These are phyloP conservation scores for Botryotinia globosa DNA, from an alignment of 2,329 filamentous ascomycete species.

Conservation along the genomic window DNA sequence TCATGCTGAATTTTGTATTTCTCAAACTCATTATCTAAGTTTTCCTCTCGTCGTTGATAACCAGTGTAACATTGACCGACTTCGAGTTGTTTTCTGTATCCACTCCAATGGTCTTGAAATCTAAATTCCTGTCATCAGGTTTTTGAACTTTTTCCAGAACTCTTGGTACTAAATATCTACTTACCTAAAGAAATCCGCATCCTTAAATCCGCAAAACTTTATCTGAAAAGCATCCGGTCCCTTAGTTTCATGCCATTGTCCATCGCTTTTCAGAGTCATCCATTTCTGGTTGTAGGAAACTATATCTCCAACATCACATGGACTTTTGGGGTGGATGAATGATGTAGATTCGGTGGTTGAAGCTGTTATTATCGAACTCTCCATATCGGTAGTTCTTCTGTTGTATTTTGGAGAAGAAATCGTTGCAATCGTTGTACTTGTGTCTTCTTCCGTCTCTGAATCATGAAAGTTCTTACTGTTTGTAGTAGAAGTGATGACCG, in stretches of 20 bases:
- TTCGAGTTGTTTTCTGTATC: background rate
- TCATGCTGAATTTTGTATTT: background rate
- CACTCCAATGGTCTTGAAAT: background rate
- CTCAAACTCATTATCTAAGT: background rate
- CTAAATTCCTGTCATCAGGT: background rate
- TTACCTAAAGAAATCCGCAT: background rate
- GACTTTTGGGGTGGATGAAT: background rate
- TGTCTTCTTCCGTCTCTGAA: too few species aligned
- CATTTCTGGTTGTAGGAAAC: background rate
- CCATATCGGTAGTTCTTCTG: background rate
- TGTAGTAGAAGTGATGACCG: too few species aligned
- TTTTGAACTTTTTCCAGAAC: background rate
- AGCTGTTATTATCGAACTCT: background rate
- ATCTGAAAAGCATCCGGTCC: background rate
- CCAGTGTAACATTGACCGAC: background rate
- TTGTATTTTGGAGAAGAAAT: background rate
- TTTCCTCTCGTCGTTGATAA: background rate
- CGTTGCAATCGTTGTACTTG: too few species aligned
- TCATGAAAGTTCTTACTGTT: too few species aligned
- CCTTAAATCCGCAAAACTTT: background rate
- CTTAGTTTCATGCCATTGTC: background rate
- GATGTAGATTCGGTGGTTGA: background rate
- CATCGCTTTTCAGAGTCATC: background rate
- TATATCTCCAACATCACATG: background rate
- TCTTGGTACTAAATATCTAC: background rate